These are phyloP conservation scores for Pythium pectinolyticum DNA, from an alignment of 352 stramenopile genomes.

Conservation along the genomic window DNA sequence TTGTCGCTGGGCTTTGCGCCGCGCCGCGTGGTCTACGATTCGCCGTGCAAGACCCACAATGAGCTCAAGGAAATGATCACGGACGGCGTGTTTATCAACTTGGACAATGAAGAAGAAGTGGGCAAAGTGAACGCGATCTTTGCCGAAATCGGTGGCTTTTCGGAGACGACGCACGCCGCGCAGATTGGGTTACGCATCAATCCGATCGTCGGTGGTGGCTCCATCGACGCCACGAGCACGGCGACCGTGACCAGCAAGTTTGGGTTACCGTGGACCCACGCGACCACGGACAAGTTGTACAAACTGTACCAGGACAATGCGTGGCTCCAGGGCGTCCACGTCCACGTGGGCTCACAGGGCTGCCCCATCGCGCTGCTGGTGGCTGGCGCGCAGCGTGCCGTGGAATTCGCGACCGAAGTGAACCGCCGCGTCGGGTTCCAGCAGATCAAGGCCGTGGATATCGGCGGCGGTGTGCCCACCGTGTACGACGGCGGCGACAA, in stretches of 20 bases:
- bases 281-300: conserved; percentile 53
- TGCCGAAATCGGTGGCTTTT: conserved; percentile 31
- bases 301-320: conserved; percentile 61
- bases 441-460: conserved; percentile 85
- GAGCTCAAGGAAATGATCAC: conserved; percentile 83
- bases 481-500: conserved; percentile 77
- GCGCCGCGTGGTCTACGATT: conserved; percentile 89
- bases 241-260: conserved; percentile 92
- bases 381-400: conserved; percentile 67
- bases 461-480: conserved; percentile 89
- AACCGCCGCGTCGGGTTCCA: conserved; percentile 56
- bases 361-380: conserved; percentile 84
- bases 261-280: conserved; percentile 68
- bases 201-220: conserved; percentile 86
- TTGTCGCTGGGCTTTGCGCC: conserved; percentile 72
- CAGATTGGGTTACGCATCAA: conserved; percentile 92
- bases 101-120: conserved; percentile 92
- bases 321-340: conserved; percentile 89
- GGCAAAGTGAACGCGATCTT: conserved; percentile 71
- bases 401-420: conserved; percentile 76
- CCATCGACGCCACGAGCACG: conserved; percentile 85
- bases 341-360: conserved; percentile 89
- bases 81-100: conserved; percentile 87
- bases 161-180: conserved; percentile 31
- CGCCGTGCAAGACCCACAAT: conserved; percentile 86